Evolutionary conservation across 129 eudicot genomes (phyloP).

Genomic region (Tagetes erecta): DNA sequence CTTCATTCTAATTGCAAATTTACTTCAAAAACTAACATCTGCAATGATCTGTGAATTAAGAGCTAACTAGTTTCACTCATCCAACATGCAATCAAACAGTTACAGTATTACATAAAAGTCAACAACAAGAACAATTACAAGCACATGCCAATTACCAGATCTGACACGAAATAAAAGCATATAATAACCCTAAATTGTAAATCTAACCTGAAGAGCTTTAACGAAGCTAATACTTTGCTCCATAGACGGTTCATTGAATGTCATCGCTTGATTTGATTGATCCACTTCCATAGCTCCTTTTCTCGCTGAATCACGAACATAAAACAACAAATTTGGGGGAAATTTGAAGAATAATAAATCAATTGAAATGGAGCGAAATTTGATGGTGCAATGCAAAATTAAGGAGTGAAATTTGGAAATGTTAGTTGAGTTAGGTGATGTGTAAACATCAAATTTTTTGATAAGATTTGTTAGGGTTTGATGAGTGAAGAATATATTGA

Average conservation of each 20-base stretch:
- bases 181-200: neutral
- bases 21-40: neutral
- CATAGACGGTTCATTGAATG: constrained; percentile 68
- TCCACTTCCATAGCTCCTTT: constrained; percentile 44
- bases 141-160: constrained; percentile 38
- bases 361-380: constrained; percentile 1
- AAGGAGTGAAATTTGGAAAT: constrained; percentile 13
- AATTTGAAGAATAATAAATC: constrained; percentile 9
- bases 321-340: constrained; percentile 8
- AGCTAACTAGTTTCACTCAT: constrained; percentile 9
- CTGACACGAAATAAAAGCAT: constrained; percentile 20
- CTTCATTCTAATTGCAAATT: neutral
- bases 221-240: constrained; percentile 85
- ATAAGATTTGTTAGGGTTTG: constrained; percentile 28
- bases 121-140: constrained; percentile 1
- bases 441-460: constrained; percentile 18
- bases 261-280: constrained; percentile 41
- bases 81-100: constrained; percentile 23
- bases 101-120: constrained; percentile 16
- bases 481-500: constrained; percentile 27
- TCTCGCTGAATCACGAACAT: neutral
- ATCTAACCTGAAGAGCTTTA: constrained; percentile 81
- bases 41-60: neutral
- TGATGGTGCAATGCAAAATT: neutral
- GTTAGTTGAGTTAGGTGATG: constrained; percentile 1